Percentiles rank a stretch among this genome's conserved stretches.
phyloP scores from a whole-genome alignment of 805 yeast species.

The Wickerhamiella domercqiae region DNA sequence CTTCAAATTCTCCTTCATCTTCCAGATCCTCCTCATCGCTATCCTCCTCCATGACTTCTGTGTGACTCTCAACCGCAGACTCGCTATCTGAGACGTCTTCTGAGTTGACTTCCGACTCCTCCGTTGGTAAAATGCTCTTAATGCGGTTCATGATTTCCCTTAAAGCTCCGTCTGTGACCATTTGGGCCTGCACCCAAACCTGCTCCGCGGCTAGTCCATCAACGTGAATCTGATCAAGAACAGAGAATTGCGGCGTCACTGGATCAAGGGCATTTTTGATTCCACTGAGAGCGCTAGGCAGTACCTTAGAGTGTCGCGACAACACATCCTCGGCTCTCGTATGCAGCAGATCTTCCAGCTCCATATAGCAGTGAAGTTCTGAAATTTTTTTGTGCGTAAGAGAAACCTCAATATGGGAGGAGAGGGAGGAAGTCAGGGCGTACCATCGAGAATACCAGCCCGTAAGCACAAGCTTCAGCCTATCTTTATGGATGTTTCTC shows the following conservation, averaged over 20 bases:
- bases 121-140: not conserved
- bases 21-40: constrained; percentile 16
- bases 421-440: no score
- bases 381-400: no score
- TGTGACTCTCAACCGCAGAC: constrained; percentile 6
- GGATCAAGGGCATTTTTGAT: constrained; percentile 44
- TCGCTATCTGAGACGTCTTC: constrained; percentile 2
- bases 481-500: no score
- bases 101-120: not conserved
- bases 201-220: constrained; percentile 85
- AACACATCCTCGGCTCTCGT: constrained; percentile 8
- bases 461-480: no score
- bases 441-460: no score
- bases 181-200: constrained; percentile 84
- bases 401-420: no score
- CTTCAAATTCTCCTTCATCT: constrained; percentile 20
- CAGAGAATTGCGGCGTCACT: constrained; percentile 36
- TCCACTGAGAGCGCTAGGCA: constrained; percentile 17
- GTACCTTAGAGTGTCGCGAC: constrained; percentile 3
- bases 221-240: constrained; percentile 63
- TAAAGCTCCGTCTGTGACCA: constrained; percentile 61
- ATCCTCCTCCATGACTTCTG: constrained; percentile 13
- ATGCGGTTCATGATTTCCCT: constrained; percentile 28
- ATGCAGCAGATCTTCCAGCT: not conserved
- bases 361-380: no score